These are phyloP conservation scores for Paxillus ammoniavirescens DNA, from an alignment of 768 basidiomycete genomes.

Conservation along the genomic window DNA sequence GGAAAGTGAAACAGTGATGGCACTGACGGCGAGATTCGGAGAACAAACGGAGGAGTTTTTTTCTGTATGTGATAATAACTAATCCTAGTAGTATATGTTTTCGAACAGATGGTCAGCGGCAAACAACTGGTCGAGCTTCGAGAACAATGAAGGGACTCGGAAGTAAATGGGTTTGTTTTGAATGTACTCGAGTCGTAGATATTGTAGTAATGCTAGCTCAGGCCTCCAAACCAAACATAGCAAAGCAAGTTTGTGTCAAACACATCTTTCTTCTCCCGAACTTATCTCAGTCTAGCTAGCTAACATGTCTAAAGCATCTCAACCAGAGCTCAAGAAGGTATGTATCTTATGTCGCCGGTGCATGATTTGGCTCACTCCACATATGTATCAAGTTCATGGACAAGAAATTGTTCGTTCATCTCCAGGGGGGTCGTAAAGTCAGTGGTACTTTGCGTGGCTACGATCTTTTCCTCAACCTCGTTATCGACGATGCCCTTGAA, in stretches of 20 bases:
- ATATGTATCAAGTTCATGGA: slow-evolving; percentile 88
- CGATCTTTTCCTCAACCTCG: slow-evolving; percentile 97
- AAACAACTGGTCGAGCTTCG: background rate
- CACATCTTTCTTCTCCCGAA: background rate
- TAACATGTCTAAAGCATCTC: slow-evolving; percentile 89
- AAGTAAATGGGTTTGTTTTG: background rate
- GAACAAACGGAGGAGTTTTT: background rate
- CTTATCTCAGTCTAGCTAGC: background rate
- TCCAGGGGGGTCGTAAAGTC: slow-evolving; percentile 94
- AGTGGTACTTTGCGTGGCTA: slow-evolving; percentile 94
- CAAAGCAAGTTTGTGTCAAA: slow-evolving; percentile 26
- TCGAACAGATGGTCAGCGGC: background rate
- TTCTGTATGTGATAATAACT: background rate
- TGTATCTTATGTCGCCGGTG: slow-evolving; percentile 1
- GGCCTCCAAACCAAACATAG: slow-evolving; percentile 26
- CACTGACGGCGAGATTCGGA: slow-evolving; percentile 13
- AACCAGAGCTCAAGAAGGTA: slow-evolving; percentile 99
- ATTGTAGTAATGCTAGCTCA: background rate
- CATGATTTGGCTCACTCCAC: background rate
- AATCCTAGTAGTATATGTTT: background rate
- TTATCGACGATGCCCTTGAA: slow-evolving; percentile 93
- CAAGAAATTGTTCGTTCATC: slow-evolving; percentile 91
- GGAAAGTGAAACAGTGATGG: background rate
- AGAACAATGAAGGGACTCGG: background rate
- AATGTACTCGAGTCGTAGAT: too few species aligned